Evolutionary conservation across 257 asterid species (phyloP), one percentile per base, ranked within the genome.

Genomic region (Solanum pennellii): DNA sequence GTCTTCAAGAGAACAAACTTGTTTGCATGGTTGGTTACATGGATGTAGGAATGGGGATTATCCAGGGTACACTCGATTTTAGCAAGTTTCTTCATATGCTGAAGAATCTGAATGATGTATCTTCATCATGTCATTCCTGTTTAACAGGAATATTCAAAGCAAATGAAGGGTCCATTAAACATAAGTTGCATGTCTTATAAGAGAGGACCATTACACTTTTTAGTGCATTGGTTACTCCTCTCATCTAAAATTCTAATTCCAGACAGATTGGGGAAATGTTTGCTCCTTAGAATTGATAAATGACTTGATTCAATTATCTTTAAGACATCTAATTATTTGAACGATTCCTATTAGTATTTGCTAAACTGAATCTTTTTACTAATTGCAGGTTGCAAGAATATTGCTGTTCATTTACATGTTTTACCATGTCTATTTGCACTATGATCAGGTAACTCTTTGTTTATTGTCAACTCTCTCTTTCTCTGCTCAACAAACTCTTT

Each of bases 361-460:
- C 44, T 85, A 66, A 72, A 85, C 71, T 18, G 82, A 21, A 80
- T 59, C 27, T 60, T 11, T 91, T 91, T 82, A 45, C 88, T 65
- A 83, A 92, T 88, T 94, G 94, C 99, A 96, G 99, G 98, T 94
- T 80, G 98, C 98, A 14, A 94, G 99, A 91, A 94, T 96, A 88
- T 90, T 96, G 86, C 92, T 96, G 97, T 96, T 96, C 84, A 92
- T 90, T 85, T 96, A 95, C 93, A 92, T 94, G 94, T 94, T 92
- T 90, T 92, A 92, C 92, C 98, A 96, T 88, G 98, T 95, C 41
- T 94, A 94, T 89, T 90, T 89, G 88, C 98, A 96, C 93, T 93
- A 91, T 86, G 87, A 88, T 83, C 94, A 95, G 99, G 99, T 96
- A 94, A 90, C 13, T 91, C 75, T 73, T 47, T 23, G 12, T 83